These are phyloP conservation scores for Beauveria pseudobassiana DNA, from an alignment of 2,329 filamentous ascomycete genomes.

Conservation along the genomic window DNA sequence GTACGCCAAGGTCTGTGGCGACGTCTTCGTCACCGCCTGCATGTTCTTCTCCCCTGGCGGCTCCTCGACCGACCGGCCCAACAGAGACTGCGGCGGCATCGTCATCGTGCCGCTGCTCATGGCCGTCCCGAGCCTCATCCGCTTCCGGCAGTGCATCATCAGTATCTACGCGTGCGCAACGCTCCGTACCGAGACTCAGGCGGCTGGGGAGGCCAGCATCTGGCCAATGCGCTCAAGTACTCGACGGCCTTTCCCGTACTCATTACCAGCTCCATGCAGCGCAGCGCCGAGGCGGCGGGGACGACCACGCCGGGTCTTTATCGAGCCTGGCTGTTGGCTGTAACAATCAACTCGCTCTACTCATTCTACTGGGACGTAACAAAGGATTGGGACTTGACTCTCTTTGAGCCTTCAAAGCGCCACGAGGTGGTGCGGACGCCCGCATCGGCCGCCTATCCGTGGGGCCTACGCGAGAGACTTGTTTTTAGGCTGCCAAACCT, in stretches of 20 bases:
- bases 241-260: constrained; percentile 91
- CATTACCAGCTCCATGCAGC: constrained; percentile 66
- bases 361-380: constrained; percentile 98
- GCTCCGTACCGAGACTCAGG: constrained; percentile 45
- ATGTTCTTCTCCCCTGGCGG: constrained; percentile 74
- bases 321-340: constrained; percentile 61
- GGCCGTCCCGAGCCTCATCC: constrained; percentile 74
- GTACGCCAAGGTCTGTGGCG: constrained; percentile 86
- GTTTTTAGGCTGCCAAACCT: constrained; percentile 63
- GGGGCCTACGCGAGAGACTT: constrained; percentile 67
- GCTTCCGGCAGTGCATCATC: constrained; percentile 83
- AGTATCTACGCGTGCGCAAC: constrained; percentile 66
- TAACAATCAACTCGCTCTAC: constrained; percentile 79
- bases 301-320: constrained; percentile 35
- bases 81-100: constrained; percentile 72
- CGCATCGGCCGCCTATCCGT: constrained; percentile 59
- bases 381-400: constrained; percentile 91
- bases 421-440: constrained; percentile 35
- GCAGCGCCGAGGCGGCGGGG: constrained; percentile 41
- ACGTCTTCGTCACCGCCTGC: constrained; percentile 81
- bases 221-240: constrained; percentile 94
- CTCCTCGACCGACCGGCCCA: constrained; percentile 71
- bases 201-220: constrained; percentile 76
- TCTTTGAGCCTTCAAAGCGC: constrained; percentile 52
- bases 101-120: constrained; percentile 80